Evolutionary conservation across 2,329 filamentous ascomycete genomes (phyloP), one percentile per base, ranked within the genome.

Genomic region (Curvularia lunata): DNA sequence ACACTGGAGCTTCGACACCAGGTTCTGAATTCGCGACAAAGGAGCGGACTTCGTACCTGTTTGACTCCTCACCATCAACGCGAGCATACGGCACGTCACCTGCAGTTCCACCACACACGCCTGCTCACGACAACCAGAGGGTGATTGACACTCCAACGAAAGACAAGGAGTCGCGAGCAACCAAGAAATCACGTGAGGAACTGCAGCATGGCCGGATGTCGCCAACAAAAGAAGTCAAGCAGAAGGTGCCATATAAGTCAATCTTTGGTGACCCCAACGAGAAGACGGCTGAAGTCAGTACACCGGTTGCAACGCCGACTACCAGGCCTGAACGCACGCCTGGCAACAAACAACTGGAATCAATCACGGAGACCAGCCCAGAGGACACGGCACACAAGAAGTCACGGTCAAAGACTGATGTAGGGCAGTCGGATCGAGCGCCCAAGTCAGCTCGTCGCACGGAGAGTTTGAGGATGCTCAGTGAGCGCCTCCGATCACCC

Each of bases 361-460:
- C 83, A 1, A 86, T 86, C 62, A 78, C 78, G 30, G 85, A 86
- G 69, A 79, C 78, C 54, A 77, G 73, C 50, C 79, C 81, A 43
- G 79, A 80, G 53, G 75, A 78, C 45, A 76, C 75, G 42, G 66
- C 71, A 8, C 68, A 70, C 59, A 79, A 80, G 68, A 79, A 80
- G 67, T 76, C 78, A 65, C 80, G 79, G 13, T 70, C 76, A 6
- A 62, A 75, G 19, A 73, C 75, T 18, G 80, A 81, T 57, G 67
- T 80, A 43, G 79, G 79, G 16, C 74, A 75, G 12, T 77, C 77
- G 34, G 79, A 80, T 13, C 75, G 72, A 53, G 74, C 75, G 40
- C 70, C 77, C 60, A 83, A 82, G 63, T 72, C 77, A 71, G 53
- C 69, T 50, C 68, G 75, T 58, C 69, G 71, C 43, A 73, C 64